Percentiles rank a stretch among this genome's conserved stretches.
These are phyloP conservation scores for Cyberlindnera maclurae DNA, from an alignment of 805 yeast genomes.

Conservation along the genomic window DNA sequence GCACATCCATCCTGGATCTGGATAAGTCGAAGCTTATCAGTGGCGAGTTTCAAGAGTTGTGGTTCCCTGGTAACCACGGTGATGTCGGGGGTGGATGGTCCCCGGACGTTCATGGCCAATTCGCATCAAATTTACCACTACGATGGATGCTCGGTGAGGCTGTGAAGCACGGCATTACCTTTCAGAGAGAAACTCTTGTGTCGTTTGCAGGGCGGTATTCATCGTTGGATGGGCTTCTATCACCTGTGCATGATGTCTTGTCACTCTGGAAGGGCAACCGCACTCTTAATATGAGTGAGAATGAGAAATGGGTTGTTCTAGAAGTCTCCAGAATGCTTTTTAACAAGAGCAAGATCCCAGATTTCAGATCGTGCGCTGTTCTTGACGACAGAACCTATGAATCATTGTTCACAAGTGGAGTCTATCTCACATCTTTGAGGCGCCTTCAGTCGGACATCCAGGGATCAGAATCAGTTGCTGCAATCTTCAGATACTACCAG, in stretches of 20 bases:
- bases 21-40: slow-evolving; percentile 21
- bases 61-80: slow-evolving; percentile 67
- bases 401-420: slow-evolving; percentile 14
- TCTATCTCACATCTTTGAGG: slow-evolving; percentile 12
- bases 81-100: slow-evolving; percentile 69
- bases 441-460: slow-evolving; percentile 8
- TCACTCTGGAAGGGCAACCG: slow-evolving; percentile 19
- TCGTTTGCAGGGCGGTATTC: slow-evolving; percentile 36
- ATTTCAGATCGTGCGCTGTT: slow-evolving; percentile 16
- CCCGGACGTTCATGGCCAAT: slow-evolving; percentile 36
- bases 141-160: slow-evolving; percentile 59
- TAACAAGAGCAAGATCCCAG: slow-evolving; percentile 7
- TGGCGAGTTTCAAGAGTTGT: slow-evolving; percentile 42
- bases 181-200: slow-evolving; percentile 33
- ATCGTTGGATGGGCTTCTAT: slow-evolving; percentile 34
- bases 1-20: slow-evolving; percentile 8
- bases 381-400: slow-evolving; percentile 5
- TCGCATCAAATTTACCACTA: slow-evolving; percentile 42
- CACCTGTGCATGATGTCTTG: slow-evolving; percentile 47
- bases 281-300: slow-evolving; percentile 9
- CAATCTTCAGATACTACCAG: slow-evolving; percentile 9
- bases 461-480: slow-evolving; percentile 2
- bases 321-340: slow-evolving; percentile 6
- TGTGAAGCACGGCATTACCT: slow-evolving; percentile 40
- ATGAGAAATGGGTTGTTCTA: slow-evolving; percentile 9